A percentile compares a stretch with the other conserved stretches of the same genome.
Conservation (phyloP, 2,329 filamentous ascomycete genomes). For the Fusarium haematococcum region DNA sequence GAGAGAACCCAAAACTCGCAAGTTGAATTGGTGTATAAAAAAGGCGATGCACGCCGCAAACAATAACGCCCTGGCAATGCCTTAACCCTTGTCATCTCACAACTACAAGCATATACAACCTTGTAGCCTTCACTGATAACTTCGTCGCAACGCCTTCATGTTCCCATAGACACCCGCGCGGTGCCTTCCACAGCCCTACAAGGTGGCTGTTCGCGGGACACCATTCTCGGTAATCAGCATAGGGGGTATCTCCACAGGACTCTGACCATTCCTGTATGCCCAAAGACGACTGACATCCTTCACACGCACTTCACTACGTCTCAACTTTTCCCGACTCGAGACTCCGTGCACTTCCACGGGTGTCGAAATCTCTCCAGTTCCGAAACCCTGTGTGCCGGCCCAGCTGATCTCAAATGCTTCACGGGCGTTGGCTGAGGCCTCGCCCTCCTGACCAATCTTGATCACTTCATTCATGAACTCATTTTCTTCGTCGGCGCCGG, state of each 20-base stretch:
- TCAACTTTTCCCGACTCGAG: constrained; percentile 42
- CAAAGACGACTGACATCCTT: constrained; percentile 72
- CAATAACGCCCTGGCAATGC: not conserved
- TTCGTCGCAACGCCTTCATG: not conserved
- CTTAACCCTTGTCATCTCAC: not conserved
- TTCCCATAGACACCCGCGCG: not conserved
- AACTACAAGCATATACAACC: not conserved
- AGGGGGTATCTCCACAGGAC: constrained; percentile 58
- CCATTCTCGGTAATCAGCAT: constrained; percentile 52
- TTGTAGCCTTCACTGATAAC: not conserved
- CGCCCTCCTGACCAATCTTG: constrained; percentile 57
- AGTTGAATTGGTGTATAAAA: not conserved
- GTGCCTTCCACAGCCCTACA: constrained; percentile 44
- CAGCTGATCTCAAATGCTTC: constrained; percentile 63
- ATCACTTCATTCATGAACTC: constrained; percentile 72
- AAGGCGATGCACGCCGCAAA: not conserved
- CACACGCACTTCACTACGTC: constrained; percentile 58
- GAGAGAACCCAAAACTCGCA: not conserved
- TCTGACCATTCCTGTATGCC: constrained; percentile 71
- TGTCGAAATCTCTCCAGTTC: constrained; percentile 48
- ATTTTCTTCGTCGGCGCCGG: constrained; percentile 61
- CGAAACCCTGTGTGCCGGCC: constrained; percentile 55
- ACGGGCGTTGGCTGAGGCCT: constrained; percentile 56
- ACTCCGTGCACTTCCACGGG: constrained; percentile 55
- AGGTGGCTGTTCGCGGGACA: constrained; percentile 53